These are phyloP conservation scores for Clarireedia paspali DNA, from an alignment of 2,329 filamentous ascomycete genomes.

Conservation along the genomic window DNA sequence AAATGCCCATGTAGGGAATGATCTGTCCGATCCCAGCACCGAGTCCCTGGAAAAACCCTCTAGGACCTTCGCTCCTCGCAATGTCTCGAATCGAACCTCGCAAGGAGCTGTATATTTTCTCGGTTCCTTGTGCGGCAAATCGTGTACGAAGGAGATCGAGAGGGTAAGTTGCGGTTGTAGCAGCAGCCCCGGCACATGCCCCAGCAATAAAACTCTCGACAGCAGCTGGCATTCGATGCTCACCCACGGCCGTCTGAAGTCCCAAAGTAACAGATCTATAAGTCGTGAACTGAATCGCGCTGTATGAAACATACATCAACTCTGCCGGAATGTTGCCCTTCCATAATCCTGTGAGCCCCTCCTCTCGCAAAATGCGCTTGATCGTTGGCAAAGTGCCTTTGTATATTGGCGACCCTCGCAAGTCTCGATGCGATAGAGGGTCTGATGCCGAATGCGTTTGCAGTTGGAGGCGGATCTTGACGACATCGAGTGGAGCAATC, in stretches of 20 bases:
- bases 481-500: constrained; percentile 89
- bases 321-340: constrained; percentile 97
- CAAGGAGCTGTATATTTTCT: constrained; percentile 72
- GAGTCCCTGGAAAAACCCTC: constrained; percentile 84
- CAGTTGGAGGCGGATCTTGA: constrained; percentile 95
- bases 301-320: constrained; percentile 87
- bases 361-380: constrained; percentile 66
- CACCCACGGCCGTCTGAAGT: constrained; percentile 38
- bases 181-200: constrained; percentile 71
- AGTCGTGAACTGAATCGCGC: constrained; percentile 79
- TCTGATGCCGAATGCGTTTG: constrained; percentile 75
- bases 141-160: constrained; percentile 88
- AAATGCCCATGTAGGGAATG: constrained; percentile 92
- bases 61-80: constrained; percentile 60
- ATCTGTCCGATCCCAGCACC: constrained; percentile 79
- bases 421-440: constrained; percentile 48
- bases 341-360: constrained; percentile 85
- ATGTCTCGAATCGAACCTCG: constrained; percentile 65
- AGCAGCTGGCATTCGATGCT: constrained; percentile 49
- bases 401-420: constrained; percentile 47
- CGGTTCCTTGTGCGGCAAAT: constrained; percentile 86
- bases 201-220: constrained; percentile 77
- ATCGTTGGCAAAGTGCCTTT: constrained; percentile 73
- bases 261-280: constrained; percentile 70
- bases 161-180: constrained; percentile 82